Evolutionary conservation across 164 flowering plant species (phyloP), one percentile per base, ranked within the genome.

Genomic region (Aristolochia fimbriata): DNA sequence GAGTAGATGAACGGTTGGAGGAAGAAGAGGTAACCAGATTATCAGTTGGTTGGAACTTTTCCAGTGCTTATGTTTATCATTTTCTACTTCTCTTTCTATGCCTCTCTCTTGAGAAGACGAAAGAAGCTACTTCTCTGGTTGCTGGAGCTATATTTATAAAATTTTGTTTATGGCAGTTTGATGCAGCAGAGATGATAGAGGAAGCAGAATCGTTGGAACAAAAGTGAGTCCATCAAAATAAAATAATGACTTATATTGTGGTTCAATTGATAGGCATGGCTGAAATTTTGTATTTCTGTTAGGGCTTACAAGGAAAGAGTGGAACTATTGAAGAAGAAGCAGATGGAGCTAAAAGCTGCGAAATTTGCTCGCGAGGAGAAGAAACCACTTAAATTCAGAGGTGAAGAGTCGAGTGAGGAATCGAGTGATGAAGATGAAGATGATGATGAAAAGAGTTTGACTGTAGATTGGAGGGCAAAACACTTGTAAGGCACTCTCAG

Each of bases 391-490:
- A 65, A 61, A 60, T 74, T 57, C 15, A 57, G 46, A 43, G 60
- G 51, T 49, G 73, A 75, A 59, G 79, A 75, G 60, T 46, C 80
- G 15, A 71, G 66, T 10, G 60, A 51, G 22, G 86, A 77, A 19
- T 83, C 83, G 4, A 86, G 96, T 70, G 96, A 86, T 25, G 83
- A 76, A 62, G 86, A 81, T 30, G 71, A 64, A 15, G 76, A 74
- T 30, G 71, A 64, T 13, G 76, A 74, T 62, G 68, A 70, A 65
- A 88, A 56, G 30, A 65, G 77, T 66, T 78, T 79, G 43, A 72
- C 85, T 27, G 88, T 89, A 60, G 96, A 92, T 74, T 92, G 98
- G 98, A 81, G 98, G 75, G 91, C 96, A 21, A 85, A 87, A 68
- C 96, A 83, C 65, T 65, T 91, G 51, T 86, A 68, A 74, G 15